phyloP scores from a whole-genome alignment of 495 filamentous ascomycete species.

The Cercophora newfieldiana region DNA sequence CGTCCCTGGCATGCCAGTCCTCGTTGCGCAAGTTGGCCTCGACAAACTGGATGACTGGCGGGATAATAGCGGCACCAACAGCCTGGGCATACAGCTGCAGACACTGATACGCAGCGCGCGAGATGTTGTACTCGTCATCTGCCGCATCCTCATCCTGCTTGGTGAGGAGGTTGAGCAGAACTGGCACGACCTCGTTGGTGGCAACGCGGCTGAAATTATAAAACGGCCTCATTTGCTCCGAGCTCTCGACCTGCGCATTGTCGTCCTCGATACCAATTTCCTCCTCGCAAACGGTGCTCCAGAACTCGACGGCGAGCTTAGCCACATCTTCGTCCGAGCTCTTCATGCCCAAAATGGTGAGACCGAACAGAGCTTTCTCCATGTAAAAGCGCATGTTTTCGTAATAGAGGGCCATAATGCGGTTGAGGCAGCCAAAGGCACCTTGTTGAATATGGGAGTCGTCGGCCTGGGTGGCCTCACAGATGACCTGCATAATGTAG shows the following conservation, averaged over 20 bases:
- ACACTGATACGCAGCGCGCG: constrained; percentile 94
- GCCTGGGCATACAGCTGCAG: constrained; percentile 92
- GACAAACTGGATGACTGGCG: constrained; percentile 82
- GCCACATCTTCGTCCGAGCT: constrained; percentile 95
- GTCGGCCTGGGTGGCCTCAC: constrained; percentile 91
- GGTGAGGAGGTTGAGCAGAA: constrained; percentile 82
- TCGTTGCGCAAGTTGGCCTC: constrained; percentile 85
- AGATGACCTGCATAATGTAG: constrained; percentile 99
- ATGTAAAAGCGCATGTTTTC: constrained; percentile 99
- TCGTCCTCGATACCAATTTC: constrained; percentile 97
- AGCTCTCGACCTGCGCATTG: constrained; percentile 78
- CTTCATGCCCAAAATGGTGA: constrained; percentile 99
- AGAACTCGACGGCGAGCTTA: constrained; percentile 97
- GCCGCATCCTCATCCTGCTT: constrained; percentile 96
- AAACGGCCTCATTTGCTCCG: constrained; percentile 77
- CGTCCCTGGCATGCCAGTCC: constrained; percentile 91
- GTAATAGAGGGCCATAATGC: constrained; percentile 97
- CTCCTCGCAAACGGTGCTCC: constrained; percentile 99
- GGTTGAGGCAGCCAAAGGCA: constrained; percentile 94
- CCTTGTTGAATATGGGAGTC: constrained; percentile 91
- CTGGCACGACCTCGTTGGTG: constrained; percentile 87
- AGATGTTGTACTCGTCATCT: constrained; percentile 96
- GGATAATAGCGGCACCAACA: constrained; percentile 76
- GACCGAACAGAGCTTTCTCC: constrained; percentile 97
- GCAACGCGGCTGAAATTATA: constrained; percentile 92